phyloP scores from a whole-genome alignment of 345 rosid genomes.

The Eucalyptus rudis region DNA sequence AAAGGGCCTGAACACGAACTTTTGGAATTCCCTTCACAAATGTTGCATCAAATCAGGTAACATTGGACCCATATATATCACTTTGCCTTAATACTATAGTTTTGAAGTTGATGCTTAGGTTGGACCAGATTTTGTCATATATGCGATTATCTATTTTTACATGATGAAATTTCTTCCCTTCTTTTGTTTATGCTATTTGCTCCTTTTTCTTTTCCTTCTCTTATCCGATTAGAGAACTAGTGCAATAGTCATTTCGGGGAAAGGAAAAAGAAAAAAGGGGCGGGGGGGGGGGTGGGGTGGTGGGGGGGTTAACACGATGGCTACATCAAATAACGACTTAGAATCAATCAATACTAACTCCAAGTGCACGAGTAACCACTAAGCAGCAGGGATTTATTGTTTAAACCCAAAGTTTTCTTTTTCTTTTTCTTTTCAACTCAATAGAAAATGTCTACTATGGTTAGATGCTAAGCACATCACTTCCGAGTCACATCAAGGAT shows the following conservation, averaged over 20 bases:
- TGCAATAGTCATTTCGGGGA: background rate
- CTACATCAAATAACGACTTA: background rate
- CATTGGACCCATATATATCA: background rate
- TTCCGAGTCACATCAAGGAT: too few relatives aligned
- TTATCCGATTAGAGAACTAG: background rate
- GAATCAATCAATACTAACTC: background rate
- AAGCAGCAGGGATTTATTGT: background rate
- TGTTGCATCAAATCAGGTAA: background rate
- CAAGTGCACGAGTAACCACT: background rate
- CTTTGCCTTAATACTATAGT: background rate
- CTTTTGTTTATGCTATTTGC: background rate
- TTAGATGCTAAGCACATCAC: background rate
- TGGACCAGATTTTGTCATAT: background rate
- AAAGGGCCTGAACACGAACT: too few relatives aligned
- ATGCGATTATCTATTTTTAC: background rate
- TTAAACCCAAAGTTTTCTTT: background rate
- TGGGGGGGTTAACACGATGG: background rate
- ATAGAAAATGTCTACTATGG: background rate
- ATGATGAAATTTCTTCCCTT: background rate
- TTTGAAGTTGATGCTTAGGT: background rate
- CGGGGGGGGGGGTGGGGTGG: too few relatives aligned
- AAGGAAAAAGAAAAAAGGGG: too few relatives aligned
- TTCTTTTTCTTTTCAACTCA: background rate
- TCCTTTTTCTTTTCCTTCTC: background rate
- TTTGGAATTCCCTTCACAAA: too few relatives aligned